Base-by-base conservation (phyloP, 768 basidiomycete species). In the Boletales sp. region DNA sequence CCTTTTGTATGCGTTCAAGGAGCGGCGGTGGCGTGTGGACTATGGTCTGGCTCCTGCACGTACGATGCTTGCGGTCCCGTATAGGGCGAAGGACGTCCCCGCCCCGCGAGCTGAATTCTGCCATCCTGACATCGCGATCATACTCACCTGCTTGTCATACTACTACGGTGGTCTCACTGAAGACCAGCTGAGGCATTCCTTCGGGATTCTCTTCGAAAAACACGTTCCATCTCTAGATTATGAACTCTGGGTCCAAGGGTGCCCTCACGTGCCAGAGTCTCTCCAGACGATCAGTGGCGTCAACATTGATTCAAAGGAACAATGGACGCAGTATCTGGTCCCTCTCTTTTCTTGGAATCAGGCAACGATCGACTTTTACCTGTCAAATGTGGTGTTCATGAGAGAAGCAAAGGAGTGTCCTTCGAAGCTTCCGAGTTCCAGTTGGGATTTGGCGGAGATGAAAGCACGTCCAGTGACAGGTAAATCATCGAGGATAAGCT, bases 61-160 rank as follows among this genome's bases (percentile, higher is more conserved):
- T 4, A 71, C 77, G 1, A 60, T 74, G 54, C 68, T 80, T 1
- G 78, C 79, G 1, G 78, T 81, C 1, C 79, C 80, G 0, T 81
- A 77, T 49, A 66, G 73, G 15, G 80, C 79, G 0, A 81, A 78
- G 53, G 79, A 81, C 41, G 63, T 72, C 6, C 79, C 80, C 0
- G 64, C 75, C 11, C 51, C 61, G 11, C 64, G 71, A 28, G 71
- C 78, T 33, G 77, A 81, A 43, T 81, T 81, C 41, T 76, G 75
- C 5, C 79, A 81, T 55, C 79, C 79, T 0, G 80, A 81, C 19
- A 65, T 79, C 6, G 68, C 71, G 1, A 63, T 80, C 43, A 48
- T 64, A 11, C 60, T 80, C 46, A 80, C 79, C 0, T 79, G 72
- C 46, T 59, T 80, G 30, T 69, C 68, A 1, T 80, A 80, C 46